These are phyloP conservation scores for Candida caryicola DNA, from an alignment of 805 yeast species.

Conservation along the genomic window DNA sequence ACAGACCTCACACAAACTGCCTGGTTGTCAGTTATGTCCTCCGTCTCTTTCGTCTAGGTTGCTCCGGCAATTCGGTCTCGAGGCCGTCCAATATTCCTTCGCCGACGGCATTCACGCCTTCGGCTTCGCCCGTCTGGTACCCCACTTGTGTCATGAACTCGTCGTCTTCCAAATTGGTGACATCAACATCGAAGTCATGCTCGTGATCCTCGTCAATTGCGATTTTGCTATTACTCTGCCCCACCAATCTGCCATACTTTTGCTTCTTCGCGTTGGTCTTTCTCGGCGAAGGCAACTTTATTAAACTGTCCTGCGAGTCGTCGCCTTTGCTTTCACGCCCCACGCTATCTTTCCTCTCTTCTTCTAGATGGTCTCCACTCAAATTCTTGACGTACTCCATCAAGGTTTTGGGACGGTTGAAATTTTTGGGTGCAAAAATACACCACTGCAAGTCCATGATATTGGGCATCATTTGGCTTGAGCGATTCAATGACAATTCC, in stretches of 20 bases:
- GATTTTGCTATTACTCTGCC: conserved; percentile 14
- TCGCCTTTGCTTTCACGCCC: not conserved
- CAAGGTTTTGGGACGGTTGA: conserved; percentile 22
- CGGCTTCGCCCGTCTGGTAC: conserved; percentile 22
- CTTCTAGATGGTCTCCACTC: conserved; percentile 5
- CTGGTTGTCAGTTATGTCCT: not conserved
- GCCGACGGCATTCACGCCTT: too few relatives aligned
- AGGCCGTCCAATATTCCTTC: conserved; percentile 17
- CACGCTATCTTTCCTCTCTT: not conserved
- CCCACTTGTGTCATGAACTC: conserved; percentile 21
- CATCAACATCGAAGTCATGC: conserved; percentile 9
- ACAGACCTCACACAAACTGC: too few relatives aligned
- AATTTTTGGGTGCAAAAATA: conserved; percentile 45
- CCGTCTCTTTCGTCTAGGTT: conserved; percentile 5
- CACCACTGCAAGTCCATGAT: conserved; percentile 53
- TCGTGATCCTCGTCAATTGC: conserved; percentile 3
- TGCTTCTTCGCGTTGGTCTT: conserved; percentile 35
- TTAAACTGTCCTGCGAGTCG: not conserved
- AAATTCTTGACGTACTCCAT: conserved; percentile 17
- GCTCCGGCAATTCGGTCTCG: conserved; percentile 6
- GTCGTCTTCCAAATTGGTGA: conserved; percentile 17
- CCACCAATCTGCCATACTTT: conserved; percentile 48
- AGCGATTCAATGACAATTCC: conserved; percentile 25
- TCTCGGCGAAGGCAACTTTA: conserved; percentile 52
- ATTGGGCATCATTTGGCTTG: conserved; percentile 30